Evolutionary conservation across 2,329 filamentous ascomycete genomes (phyloP).

Genomic region (Exophiala sp.): DNA sequence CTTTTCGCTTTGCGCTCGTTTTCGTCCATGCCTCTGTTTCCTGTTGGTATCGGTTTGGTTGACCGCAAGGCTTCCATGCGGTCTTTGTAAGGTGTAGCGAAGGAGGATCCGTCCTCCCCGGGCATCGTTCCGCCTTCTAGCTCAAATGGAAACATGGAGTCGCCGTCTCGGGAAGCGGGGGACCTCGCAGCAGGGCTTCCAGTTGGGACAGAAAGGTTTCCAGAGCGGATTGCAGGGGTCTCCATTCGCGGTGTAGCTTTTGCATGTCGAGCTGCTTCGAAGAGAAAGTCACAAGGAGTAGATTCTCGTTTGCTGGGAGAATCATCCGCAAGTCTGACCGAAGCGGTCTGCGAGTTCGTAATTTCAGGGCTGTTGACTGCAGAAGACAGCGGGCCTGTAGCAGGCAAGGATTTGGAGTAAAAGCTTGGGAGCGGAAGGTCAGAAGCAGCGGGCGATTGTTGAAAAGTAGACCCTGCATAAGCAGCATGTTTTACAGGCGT

Average conservation of each 20-base stretch:
- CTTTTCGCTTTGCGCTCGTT: constrained; percentile 40
- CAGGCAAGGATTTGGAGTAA: constrained; percentile 67
- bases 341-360: constrained; percentile 33
- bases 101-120: constrained; percentile 55
- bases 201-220: constrained; percentile 50
- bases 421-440: constrained; percentile 88
- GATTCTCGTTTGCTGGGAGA: constrained; percentile 47
- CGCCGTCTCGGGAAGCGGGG: constrained; percentile 44
- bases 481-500: constrained; percentile 48
- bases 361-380: constrained; percentile 38
- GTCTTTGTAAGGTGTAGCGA: constrained; percentile 54
- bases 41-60: constrained; percentile 33
- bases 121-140: constrained; percentile 51
- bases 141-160: constrained; percentile 62
- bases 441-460: constrained; percentile 86
- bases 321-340: constrained; percentile 31
- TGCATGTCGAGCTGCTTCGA: constrained; percentile 70
- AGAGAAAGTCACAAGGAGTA: constrained; percentile 84
- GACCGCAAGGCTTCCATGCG: constrained; percentile 42
- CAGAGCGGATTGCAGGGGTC: constrained; percentile 36
- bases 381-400: constrained; percentile 42
- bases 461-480: constrained; percentile 91
- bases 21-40: constrained; percentile 32
- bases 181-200: constrained; percentile 37
- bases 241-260: constrained; percentile 51